Evolutionary conservation across 345 rosid genomes (phyloP), one percentile per base, ranked within the genome.

Genomic region (Gynandropsis gynandra): DNA sequence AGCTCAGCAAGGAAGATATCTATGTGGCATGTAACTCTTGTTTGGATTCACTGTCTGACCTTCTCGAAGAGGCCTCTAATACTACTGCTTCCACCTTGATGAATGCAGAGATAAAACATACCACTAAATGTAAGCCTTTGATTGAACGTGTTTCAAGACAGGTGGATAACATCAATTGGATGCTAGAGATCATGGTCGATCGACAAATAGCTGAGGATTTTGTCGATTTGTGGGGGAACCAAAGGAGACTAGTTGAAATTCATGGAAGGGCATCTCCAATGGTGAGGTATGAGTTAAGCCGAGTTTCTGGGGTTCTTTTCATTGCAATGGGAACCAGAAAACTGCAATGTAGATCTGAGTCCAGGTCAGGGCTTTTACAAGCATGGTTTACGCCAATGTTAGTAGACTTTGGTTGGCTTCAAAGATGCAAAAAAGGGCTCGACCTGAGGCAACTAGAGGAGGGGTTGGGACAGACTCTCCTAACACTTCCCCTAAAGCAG

Each of bases 351-450:
- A 68, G 61, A 9, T 59, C 79, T 11, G 89, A 79, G 52, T 76
- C 73, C n/a, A 80, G 98, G 54, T 70, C 79, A 33, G 77, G 74
- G 33, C 67, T 92, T 61, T 71, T 82, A 52, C 67, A 72, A 55
- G 62, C 77, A 9, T 87, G 96, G 98, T 84, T 84, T 58, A 58
- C 65, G 0, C 92, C 98, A n/a, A 84, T 92, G 93, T 76, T 92
- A n/a, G 60, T 63, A 10, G 96, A 92, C 62, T 90, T 87, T 6
- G 95, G 98, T 45, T 87, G 96, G 98, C 70, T 92, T 46, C 89
- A 80, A 64, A 79, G 96, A 67, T 82, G 95, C 74, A 78, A 70
- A 59, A 90, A 92, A 41, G 93, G 98, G 54, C 64, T 84, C 31
- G 87, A 92, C 72, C 74, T 75, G 73, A 87, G 69, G 61, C 76